Percentiles rank a stretch among this genome's conserved stretches.
These are phyloP conservation scores for Hysterium pulicare DNA, from an alignment of 2,329 filamentous ascomycete species.

Conservation along the genomic window DNA sequence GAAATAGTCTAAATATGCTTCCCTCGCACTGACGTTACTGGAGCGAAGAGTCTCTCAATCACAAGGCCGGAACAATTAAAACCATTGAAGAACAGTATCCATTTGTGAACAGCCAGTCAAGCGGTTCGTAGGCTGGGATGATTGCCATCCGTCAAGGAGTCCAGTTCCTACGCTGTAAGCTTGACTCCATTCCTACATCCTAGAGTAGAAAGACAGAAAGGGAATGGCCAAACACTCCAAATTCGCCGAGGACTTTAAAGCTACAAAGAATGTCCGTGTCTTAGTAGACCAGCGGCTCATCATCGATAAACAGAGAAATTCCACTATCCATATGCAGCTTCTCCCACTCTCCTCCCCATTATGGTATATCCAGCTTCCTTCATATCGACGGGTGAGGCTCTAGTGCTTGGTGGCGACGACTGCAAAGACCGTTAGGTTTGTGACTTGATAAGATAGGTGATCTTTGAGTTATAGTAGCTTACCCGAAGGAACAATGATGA, in stretches of 20 bases:
- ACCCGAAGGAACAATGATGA: conserved; percentile 95
- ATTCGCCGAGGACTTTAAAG: conserved; percentile 34
- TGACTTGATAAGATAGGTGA: not conserved
- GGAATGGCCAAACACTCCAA: conserved; percentile 29
- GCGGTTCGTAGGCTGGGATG: no score
- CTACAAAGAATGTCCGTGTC: conserved; percentile 21
- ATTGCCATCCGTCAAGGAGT: no score
- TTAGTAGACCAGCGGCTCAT: conserved; percentile 5
- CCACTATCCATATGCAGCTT: conserved; percentile 10
- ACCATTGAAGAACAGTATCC: no score
- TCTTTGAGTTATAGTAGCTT: conserved; percentile 36
- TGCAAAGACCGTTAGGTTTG: conserved; percentile 8
- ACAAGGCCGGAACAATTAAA: no score
- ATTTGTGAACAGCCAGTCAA: no score
- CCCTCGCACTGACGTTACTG: no score
- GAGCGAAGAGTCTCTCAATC: no score
- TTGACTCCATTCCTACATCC: no score
- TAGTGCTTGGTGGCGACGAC: conserved; percentile 12
- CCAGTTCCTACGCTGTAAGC: no score
- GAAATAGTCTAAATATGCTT: no score
- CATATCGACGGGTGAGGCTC: not conserved
- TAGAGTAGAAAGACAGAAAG: conserved; percentile 36
- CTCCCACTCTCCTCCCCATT: not conserved
- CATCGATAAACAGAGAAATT: conserved; percentile 20
- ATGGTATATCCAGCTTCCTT: not conserved